Percentiles rank a stretch among this genome's conserved stretches.
phyloP scores from a whole-genome alignment of 2,329 filamentous ascomycete genomes.

The Fusarium brevicatenulatum region DNA sequence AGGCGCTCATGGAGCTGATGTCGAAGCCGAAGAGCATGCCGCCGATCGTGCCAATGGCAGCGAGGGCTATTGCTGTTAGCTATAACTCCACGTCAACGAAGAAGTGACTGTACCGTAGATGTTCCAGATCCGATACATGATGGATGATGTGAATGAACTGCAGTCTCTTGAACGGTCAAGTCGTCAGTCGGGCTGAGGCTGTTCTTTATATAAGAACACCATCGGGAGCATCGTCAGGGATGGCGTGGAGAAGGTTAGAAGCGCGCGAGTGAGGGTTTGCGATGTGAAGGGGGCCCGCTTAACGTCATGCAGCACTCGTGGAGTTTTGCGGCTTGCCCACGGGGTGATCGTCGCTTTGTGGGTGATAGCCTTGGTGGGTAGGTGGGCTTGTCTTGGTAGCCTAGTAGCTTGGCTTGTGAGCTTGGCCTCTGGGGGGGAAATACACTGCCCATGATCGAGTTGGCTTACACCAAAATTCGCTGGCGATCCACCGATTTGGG shows the following conservation, averaged over 20 bases:
- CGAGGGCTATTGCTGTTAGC: conserved; percentile 45
- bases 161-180: background rate
- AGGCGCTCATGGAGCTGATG: conserved; percentile 67
- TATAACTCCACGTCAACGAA: too few relatives aligned
- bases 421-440: too few relatives aligned
- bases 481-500: too few relatives aligned
- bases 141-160: conserved; percentile 8
- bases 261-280: conserved; percentile 40
- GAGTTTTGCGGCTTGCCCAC: conserved; percentile 4
- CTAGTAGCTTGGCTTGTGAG: background rate
- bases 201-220: conserved; percentile 35
- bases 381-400: background rate
- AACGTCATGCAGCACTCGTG: conserved; percentile 36
- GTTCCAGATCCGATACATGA: conserved; percentile 52
- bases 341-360: conserved; percentile 33
- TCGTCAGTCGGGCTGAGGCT: background rate
- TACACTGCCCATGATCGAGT: too few relatives aligned
- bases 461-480: too few relatives aligned
- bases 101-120: conserved; percentile 46
- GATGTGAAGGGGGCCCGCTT: conserved; percentile 34
- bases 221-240: background rate
- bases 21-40: conserved; percentile 65
- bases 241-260: conserved; percentile 41
- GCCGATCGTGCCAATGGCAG: conserved; percentile 54
- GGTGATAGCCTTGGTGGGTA: background rate